Evolutionary conservation across 2,329 filamentous ascomycete species (phyloP).

Genomic region (Alternaria triticina): DNA sequence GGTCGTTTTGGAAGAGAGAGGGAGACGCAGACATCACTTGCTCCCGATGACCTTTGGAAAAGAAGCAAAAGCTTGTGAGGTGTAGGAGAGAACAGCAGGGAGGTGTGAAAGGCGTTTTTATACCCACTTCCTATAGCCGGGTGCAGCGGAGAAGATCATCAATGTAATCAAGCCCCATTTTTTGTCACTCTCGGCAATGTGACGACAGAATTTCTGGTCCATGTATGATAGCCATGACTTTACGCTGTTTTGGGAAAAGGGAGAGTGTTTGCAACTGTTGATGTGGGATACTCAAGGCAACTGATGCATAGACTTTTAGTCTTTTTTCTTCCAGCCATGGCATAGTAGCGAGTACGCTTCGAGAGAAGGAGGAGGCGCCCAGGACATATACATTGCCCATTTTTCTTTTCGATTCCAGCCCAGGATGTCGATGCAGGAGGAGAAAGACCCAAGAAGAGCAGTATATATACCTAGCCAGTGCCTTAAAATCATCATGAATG

Average conservation of each 20-base stretch:
- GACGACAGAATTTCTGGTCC: fast-evolving
- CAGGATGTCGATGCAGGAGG: neutral
- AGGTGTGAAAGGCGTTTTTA: neutral
- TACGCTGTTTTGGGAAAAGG: neutral
- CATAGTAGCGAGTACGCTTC: neutral
- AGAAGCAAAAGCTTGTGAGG: neutral
- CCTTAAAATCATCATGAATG: neutral
- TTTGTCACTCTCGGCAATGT: neutral
- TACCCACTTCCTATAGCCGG: neutral
- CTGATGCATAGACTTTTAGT: neutral
- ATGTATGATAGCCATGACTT: neutral
- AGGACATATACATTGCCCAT: neutral
- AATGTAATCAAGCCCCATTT: neutral
- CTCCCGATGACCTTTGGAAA: too few relatives aligned
- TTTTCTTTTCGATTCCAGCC: fast-evolving
- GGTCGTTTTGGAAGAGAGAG: neutral
- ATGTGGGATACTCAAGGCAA: neutral
- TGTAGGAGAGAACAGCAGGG: neutral
- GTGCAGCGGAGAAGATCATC: neutral
- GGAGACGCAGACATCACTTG: neutral
- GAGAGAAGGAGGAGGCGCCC: neutral
- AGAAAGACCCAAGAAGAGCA: neutral
- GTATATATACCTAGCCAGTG: neutral
- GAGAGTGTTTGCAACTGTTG: neutral
- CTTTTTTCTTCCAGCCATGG: neutral